Conservation (phyloP, 306 rosid genomes). For the Trifolium repens region DNA sequence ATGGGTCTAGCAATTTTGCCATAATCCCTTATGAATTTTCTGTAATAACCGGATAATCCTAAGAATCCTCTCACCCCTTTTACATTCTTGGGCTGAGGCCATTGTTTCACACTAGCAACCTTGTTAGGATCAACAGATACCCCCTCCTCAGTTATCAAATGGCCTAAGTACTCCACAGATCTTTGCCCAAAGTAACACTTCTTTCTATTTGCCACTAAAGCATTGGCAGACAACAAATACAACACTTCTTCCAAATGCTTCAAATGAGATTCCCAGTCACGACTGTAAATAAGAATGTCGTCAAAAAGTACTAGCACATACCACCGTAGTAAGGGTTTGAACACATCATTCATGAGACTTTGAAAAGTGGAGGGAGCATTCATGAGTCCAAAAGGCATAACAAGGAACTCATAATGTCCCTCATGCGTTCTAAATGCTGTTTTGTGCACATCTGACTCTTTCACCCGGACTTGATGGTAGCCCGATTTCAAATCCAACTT, state of each 20-base stretch:
- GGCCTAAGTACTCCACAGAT: neutral
- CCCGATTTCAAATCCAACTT: neutral
- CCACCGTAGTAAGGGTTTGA: neutral
- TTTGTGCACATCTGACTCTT: neutral
- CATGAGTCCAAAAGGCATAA: neutral
- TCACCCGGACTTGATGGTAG: neutral
- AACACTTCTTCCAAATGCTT: neutral
- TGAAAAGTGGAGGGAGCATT: neutral
- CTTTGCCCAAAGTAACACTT: neutral
- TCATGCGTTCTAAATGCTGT: neutral
- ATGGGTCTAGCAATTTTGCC: neutral
- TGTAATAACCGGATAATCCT: neutral
- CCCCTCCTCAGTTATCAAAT: neutral
- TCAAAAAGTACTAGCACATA: neutral
- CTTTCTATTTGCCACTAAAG: neutral
- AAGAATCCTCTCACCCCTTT: neutral
- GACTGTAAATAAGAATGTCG: neutral
- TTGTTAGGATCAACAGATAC: neutral
- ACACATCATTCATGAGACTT: neutral
- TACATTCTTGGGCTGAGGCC: neutral
- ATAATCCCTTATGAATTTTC: neutral
- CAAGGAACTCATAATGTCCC: neutral
- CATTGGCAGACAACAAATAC: rapidly evolving
- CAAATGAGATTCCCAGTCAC: neutral
- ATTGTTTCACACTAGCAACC: neutral